Conservation (phyloP, 2,329 filamentous ascomycete species). For the Massarina eburnea region DNA sequence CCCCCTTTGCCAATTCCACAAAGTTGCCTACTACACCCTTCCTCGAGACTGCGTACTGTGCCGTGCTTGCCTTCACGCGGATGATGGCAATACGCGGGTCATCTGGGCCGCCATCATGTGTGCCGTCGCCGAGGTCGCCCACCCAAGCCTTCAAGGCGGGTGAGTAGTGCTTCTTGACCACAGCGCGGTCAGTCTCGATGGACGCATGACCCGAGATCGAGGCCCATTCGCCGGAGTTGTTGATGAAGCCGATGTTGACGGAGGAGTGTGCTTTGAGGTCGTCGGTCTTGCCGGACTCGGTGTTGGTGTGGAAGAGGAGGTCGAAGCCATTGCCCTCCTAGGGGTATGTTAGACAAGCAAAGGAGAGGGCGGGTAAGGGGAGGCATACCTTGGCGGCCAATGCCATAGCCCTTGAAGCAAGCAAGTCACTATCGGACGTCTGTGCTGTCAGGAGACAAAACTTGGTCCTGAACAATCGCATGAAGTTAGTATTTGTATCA, state of each 20-base stretch:
- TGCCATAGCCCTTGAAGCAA: constrained; percentile 85
- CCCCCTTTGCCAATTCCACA: constrained; percentile 74
- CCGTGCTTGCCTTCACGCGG: constrained; percentile 70
- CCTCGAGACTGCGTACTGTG: constrained; percentile 67
- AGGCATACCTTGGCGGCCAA: constrained; percentile 71
- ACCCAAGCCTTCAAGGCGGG: constrained; percentile 78
- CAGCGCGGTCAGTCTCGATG: constrained; percentile 68
- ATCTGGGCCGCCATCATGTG: constrained; percentile 77
- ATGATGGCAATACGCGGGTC: constrained; percentile 85
- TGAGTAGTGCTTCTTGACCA: constrained; percentile 71
- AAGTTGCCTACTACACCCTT: constrained; percentile 66
- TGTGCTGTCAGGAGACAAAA: constrained; percentile 89
- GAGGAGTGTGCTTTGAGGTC: constrained; percentile 72
- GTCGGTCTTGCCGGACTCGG: constrained; percentile 83
- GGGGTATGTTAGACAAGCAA: background rate
- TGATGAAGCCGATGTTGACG: constrained; percentile 81
- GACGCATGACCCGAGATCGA: constrained; percentile 74
- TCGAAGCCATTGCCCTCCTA: constrained; percentile 79
- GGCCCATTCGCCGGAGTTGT: constrained; percentile 78
- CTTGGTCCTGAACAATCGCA: too few species aligned
- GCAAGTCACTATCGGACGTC: constrained; percentile 62
- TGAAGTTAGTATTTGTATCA: too few species aligned
- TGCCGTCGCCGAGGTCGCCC: constrained; percentile 76
- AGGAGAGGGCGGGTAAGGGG: background rate
- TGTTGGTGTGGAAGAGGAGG: constrained; percentile 89